phyloP scores from a whole-genome alignment of 1,284 basidiomycete species.

The Cryptococcus floricola region DNA sequence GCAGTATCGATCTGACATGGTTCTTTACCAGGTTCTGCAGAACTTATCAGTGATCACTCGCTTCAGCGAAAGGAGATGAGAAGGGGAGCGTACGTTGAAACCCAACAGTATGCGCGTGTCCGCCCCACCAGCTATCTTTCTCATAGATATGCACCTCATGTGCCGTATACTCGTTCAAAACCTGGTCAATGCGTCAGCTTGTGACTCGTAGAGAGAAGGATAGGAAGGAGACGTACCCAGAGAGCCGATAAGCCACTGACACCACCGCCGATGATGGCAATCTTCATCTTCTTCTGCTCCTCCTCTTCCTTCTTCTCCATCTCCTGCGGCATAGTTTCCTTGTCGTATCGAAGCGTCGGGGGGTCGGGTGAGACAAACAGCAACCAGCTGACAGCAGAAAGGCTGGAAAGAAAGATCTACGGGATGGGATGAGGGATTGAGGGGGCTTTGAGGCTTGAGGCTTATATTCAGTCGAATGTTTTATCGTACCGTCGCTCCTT shows the following conservation, averaged over 20 bases:
- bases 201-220: background rate
- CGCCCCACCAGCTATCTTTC: conserved; percentile 63
- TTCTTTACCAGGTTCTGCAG: conserved; percentile 47
- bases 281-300: conserved; percentile 30
- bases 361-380: too few species aligned
- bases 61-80: background rate
- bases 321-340: too few species aligned
- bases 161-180: conserved; percentile 68
- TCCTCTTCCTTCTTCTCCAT: too few species aligned
- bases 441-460: too few species aligned
- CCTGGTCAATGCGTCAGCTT: conserved; percentile 31
- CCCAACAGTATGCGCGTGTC: conserved; percentile 70
- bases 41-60: background rate
- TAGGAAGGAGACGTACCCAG: conserved; percentile 57
- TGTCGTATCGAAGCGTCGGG: too few species aligned
- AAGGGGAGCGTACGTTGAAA: conserved; percentile 49
- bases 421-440: too few species aligned
- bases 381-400: too few species aligned
- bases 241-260: conserved; percentile 71
- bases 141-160: conserved; percentile 77
- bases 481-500: too few species aligned
- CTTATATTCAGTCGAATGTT: too few species aligned
- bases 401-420: too few species aligned
- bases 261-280: conserved; percentile 74
- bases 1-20: conserved; percentile 61